These are phyloP conservation scores for Fusarium heterosporum DNA, from an alignment of 2,329 filamentous ascomycete species.

Conservation along the genomic window DNA sequence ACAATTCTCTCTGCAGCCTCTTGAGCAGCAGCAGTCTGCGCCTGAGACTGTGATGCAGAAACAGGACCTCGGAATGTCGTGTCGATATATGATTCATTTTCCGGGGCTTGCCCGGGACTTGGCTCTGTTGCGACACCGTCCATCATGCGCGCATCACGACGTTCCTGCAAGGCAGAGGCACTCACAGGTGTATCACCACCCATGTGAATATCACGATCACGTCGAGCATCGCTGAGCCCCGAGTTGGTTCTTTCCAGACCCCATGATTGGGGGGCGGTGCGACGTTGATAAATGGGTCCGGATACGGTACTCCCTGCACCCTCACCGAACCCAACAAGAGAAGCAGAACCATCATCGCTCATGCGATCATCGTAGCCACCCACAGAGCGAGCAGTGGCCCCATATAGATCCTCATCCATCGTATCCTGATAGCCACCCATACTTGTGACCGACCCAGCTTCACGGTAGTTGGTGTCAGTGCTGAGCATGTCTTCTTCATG, in stretches of 20 bases:
- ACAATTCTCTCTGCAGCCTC: constrained; percentile 75
- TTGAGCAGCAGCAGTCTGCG: constrained; percentile 44
- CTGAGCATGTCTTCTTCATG: constrained; percentile 76
- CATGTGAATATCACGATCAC: constrained; percentile 51
- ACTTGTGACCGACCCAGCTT: constrained; percentile 70
- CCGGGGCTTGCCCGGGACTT: constrained; percentile 58
- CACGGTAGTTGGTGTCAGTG: constrained; percentile 71
- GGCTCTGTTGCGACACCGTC: constrained; percentile 74
- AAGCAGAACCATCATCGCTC: constrained; percentile 86
- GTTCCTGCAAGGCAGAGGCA: constrained; percentile 62
- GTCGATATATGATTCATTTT: constrained; percentile 70
- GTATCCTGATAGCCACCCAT: constrained; percentile 57
- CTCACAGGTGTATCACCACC: constrained; percentile 58
- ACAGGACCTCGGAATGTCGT: constrained; percentile 71
- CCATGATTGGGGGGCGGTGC: constrained; percentile 59
- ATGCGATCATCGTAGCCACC: constrained; percentile 75
- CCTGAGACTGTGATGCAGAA: constrained; percentile 52
- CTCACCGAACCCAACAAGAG: constrained; percentile 91
- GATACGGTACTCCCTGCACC: constrained; percentile 88
- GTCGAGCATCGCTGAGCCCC: constrained; percentile 61
- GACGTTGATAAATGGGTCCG: constrained; percentile 76
- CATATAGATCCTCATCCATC: constrained; percentile 67
- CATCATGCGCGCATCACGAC: constrained; percentile 72
- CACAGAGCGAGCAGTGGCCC: constrained; percentile 59
- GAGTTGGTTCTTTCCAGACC: constrained; percentile 64